Percentiles rank a stretch among this genome's conserved stretches.
Conservation (phyloP, 2,329 filamentous ascomycete species). For the Colletotrichum liriopes region DNA sequence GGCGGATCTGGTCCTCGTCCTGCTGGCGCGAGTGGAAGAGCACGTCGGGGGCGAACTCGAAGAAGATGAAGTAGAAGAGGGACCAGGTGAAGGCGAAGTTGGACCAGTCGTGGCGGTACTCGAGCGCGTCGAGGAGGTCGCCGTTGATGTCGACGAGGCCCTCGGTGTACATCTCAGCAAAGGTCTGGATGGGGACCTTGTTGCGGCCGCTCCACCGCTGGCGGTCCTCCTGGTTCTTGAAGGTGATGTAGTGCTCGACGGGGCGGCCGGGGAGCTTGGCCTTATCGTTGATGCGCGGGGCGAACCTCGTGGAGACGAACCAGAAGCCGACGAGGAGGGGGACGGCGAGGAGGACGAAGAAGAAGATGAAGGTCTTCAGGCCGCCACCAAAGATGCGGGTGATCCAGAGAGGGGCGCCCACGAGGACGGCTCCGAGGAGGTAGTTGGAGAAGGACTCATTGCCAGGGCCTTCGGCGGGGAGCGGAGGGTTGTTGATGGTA, state of each 20-base stretch:
- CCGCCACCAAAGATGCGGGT: constrained; percentile 89
- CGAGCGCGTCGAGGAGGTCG: constrained; percentile 88
- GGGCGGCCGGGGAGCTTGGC: constrained; percentile 87
- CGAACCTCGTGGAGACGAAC: constrained; percentile 83
- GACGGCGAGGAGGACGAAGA: constrained; percentile 82
- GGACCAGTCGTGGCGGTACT: constrained; percentile 98
- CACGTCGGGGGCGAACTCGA: constrained; percentile 89
- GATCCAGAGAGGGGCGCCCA: constrained; percentile 82
- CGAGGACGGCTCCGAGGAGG: constrained; percentile 79
- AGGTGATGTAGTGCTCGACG: constrained; percentile 91
- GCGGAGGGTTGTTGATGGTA: constrained; percentile 92
- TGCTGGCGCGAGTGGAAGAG: constrained; percentile 94
- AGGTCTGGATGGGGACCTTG: constrained; percentile 92
- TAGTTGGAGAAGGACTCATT: constrained; percentile 90
- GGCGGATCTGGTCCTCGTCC: constrained; percentile 97
- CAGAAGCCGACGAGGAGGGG: constrained; percentile 89
- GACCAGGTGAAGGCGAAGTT: constrained; percentile 91
- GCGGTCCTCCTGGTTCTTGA: constrained; percentile 76
- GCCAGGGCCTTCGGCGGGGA: constrained; percentile 90
- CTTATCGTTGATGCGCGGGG: constrained; percentile 94
- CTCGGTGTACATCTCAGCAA: constrained; percentile 98
- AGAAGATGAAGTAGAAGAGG: constrained; percentile 90
- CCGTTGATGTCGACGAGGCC: constrained; percentile 96
- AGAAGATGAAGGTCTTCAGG: constrained; percentile 89
- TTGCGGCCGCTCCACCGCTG: constrained; percentile 81